Conservation (phyloP, 352 stramenopile genomes). For the Pythium diclinum region DNA sequence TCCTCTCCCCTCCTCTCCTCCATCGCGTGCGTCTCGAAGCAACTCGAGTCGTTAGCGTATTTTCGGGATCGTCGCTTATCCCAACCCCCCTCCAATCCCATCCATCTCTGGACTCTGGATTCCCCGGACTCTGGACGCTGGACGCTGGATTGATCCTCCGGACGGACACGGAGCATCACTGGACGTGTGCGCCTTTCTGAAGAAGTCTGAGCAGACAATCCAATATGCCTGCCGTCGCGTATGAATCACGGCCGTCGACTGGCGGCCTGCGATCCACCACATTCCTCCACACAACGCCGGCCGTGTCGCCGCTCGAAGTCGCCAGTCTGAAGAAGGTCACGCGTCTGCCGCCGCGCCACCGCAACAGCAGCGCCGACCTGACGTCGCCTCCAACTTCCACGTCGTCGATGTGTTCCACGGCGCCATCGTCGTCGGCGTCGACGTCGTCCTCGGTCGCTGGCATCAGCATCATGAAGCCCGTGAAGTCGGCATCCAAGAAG, state of each 20-base stretch:
- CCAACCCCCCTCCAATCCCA: background rate
- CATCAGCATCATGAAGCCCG: constrained; percentile 16
- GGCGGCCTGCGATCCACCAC: background rate
- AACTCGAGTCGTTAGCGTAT: background rate
- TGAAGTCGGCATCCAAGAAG: background rate
- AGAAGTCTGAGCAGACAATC: background rate
- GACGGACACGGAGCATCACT: background rate
- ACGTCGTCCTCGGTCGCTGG: background rate
- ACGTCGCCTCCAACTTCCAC: background rate
- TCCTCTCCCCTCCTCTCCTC: constrained; percentile 6
- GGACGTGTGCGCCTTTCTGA: background rate
- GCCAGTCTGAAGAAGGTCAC: constrained; percentile 9
- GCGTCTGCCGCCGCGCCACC: constrained; percentile 15
- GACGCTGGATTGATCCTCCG: background rate
- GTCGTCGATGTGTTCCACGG: background rate
- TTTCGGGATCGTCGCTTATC: background rate
- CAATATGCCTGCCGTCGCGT: constrained; percentile 7
- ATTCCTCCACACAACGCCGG: background rate
- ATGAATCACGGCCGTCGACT: background rate
- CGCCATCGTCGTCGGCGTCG: background rate
- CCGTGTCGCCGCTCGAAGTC: background rate
- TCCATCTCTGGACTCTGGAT: background rate
- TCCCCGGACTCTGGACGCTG: background rate
- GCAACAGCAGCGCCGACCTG: constrained; percentile 7
- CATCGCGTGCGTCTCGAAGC: background rate